phyloP scores from a whole-genome alignment of 179 eudicot species.

The Actinidia chinensis region DNA sequence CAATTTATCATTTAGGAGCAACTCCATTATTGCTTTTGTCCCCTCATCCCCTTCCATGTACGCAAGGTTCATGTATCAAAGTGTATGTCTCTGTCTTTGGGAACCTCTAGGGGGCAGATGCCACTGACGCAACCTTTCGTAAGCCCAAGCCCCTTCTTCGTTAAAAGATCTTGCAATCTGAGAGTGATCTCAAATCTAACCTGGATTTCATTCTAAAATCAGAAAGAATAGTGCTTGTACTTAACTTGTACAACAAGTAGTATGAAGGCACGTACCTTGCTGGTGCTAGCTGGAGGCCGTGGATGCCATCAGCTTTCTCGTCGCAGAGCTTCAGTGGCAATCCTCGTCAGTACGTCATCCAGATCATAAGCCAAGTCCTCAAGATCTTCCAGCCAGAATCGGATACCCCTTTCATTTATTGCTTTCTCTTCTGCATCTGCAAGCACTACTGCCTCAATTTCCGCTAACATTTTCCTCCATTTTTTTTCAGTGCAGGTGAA shows the following conservation, averaged over 20 bases:
- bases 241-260: not conserved
- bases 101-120: not conserved
- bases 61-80: not conserved
- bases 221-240: constrained; percentile 1
- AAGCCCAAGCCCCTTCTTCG: constrained; percentile 13
- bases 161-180: constrained; percentile 17
- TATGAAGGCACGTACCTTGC: constrained; percentile 13
- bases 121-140: not conserved
- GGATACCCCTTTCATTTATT: not conserved
- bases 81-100: constrained; percentile 8
- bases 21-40: not conserved
- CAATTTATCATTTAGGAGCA: not conserved
- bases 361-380: constrained; percentile 23
- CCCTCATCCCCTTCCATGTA: constrained; percentile 28
- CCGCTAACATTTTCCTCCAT: not conserved
- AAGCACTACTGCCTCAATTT: constrained; percentile 22
- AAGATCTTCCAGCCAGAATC: constrained; percentile 7
- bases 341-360: constrained; percentile 25
- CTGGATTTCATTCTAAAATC: constrained; percentile 10
- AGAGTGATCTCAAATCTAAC: constrained; percentile 17
- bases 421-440: constrained; percentile 36
- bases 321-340: constrained; percentile 19
- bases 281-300: not conserved
- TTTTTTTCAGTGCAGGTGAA: no score
- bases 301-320: constrained; percentile 1